Conservation (phyloP, 768 basidiomycete species). For the Rhodotorula toruloides region DNA sequence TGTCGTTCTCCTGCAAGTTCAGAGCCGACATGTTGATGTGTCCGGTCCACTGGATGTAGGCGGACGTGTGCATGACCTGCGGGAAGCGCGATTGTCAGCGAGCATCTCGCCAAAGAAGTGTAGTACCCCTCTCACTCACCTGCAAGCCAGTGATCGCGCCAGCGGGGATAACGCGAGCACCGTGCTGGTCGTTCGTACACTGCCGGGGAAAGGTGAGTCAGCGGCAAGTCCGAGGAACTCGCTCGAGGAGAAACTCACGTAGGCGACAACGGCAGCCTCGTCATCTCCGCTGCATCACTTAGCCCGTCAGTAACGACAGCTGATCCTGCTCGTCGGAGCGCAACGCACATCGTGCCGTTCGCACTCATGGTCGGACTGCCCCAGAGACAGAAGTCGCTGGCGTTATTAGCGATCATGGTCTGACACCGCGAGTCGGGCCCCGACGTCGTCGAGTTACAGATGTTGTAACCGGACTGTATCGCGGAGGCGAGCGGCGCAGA, state of each 20-base stretch:
- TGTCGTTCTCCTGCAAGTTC: conserved; percentile 54
- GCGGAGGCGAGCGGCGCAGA: neutral
- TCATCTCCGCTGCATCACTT: neutral
- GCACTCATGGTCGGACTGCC: conserved; percentile 15
- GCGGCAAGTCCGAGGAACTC: neutral
- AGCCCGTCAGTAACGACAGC: neutral
- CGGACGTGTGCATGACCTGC: conserved; percentile 48
- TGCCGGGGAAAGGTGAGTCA: neutral
- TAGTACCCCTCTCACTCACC: conserved; percentile 3
- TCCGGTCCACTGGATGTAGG: conserved; percentile 51
- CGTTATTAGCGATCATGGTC: conserved; percentile 38
- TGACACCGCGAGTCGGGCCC: conserved; percentile 21
- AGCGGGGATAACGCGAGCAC: conserved; percentile 64
- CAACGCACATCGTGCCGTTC: neutral
- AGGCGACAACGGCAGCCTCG: conserved; percentile 37
- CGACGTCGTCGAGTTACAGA: conserved; percentile 24
- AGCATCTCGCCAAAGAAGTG: too few relatives aligned
- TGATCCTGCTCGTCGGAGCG: neutral
- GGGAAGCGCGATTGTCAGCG: too few relatives aligned
- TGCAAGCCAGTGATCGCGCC: conserved; percentile 58
- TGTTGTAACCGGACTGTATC: conserved; percentile 9
- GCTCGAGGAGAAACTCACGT: neutral
- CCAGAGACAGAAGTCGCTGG: conserved; percentile 38
- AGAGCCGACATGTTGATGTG: conserved; percentile 59
- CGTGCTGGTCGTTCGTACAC: conserved; percentile 51